These are phyloP conservation scores for Simmondsia chinensis DNA, from an alignment of 148 eudicot genomes.

Conservation along the genomic window DNA sequence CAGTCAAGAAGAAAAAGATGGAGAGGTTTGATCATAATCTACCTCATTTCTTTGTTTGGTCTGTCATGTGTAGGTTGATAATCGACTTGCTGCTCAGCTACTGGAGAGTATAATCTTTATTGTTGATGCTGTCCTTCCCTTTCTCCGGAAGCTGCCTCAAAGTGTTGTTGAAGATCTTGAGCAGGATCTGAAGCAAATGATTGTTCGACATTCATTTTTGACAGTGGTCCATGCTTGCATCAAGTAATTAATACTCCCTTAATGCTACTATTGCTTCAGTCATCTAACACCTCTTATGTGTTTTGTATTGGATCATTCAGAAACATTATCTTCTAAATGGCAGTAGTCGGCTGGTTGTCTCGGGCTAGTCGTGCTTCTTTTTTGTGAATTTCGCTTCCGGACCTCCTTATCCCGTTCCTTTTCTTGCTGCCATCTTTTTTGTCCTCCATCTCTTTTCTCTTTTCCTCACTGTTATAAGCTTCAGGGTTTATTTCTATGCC, in stretches of 20 bases:
- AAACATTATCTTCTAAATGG: too few relatives aligned
- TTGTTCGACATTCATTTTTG: slow-evolving; percentile 94
- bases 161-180: slow-evolving; percentile 83
- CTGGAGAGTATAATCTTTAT: slow-evolving; percentile 83
- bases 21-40: slow-evolving; percentile 2
- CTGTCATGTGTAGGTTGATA: slow-evolving; percentile 58
- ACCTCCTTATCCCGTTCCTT: too few relatives aligned
- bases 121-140: slow-evolving; percentile 82
- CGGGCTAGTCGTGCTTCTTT: too few relatives aligned
- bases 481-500: too few relatives aligned
- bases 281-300: too few relatives aligned
- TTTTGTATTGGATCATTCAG: too few relatives aligned
- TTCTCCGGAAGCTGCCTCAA: slow-evolving; percentile 73
- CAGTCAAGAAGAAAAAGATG: not conserved
- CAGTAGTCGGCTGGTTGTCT: too few relatives aligned
- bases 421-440: too few relatives aligned
- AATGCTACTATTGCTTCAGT: not conserved
- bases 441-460: too few relatives aligned
- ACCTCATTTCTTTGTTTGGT: slow-evolving; percentile 2
- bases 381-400: too few relatives aligned
- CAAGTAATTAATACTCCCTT: slow-evolving; percentile 41
- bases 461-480: too few relatives aligned
- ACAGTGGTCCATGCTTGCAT: slow-evolving; percentile 97
- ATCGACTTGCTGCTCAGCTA: slow-evolving; percentile 56
- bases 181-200: slow-evolving; percentile 93